Conservation (phyloP, 192 early-diverging fungal species). For the Oehlia diaphana region DNA sequence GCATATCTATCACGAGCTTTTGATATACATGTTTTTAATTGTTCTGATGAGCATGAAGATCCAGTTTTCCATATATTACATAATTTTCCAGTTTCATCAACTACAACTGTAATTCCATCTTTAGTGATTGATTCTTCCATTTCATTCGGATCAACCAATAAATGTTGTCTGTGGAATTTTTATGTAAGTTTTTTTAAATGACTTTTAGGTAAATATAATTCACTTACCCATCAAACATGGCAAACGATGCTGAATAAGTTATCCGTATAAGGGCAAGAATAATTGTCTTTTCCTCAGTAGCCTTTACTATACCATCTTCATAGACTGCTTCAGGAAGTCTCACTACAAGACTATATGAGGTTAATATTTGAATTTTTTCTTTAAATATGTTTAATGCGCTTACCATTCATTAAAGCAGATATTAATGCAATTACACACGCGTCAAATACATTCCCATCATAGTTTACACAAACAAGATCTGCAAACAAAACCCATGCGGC, state of each 20-base stretch:
- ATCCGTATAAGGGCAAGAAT: constrained; percentile 50
- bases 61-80: constrained; percentile 60
- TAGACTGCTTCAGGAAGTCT: constrained; percentile 69
- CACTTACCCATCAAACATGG: constrained; percentile 59
- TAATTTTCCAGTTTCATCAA: constrained; percentile 59
- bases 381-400: background rate
- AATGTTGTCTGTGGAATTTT: background rate
- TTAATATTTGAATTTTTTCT: background rate
- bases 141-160: constrained; percentile 69
- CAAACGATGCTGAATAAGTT: constrained; percentile 63
- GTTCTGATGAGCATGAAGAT: constrained; percentile 34
- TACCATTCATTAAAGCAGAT: constrained; percentile 76
- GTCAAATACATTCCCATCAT: constrained; percentile 90
- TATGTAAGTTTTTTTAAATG: background rate
- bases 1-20: constrained; percentile 17
- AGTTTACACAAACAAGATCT: constrained; percentile 88
- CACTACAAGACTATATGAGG: constrained; percentile 45
- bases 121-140: constrained; percentile 65
- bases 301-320: constrained; percentile 67
- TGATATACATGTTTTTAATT: constrained; percentile 2
- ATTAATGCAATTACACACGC: constrained; percentile 77
- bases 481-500: constrained; percentile 87
- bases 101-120: constrained; percentile 54
- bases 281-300: constrained; percentile 39
- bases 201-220: background rate